Conservation (phyloP, 2,329 filamentous ascomycete species). For the Xenoacremonium recifei region DNA sequence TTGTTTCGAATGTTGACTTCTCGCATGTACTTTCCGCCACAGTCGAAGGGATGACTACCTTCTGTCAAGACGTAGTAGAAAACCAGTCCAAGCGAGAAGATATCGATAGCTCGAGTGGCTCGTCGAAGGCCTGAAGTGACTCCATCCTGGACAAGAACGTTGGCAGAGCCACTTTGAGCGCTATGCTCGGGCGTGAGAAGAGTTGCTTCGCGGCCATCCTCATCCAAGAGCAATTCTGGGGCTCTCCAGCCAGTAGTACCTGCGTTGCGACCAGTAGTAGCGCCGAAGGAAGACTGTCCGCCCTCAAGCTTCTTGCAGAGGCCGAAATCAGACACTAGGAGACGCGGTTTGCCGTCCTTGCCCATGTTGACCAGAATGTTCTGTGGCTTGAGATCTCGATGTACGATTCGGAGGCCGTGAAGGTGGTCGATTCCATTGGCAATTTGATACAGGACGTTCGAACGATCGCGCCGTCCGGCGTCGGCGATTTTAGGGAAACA, state of each 20-base stretch:
- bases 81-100: slow-evolving; percentile 95
- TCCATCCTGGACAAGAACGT: slow-evolving; percentile 56
- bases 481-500: slow-evolving; percentile 67
- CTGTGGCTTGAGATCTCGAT: slow-evolving; percentile 95
- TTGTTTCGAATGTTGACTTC: slow-evolving; percentile 97
- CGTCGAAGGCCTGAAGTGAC: slow-evolving; percentile 64
- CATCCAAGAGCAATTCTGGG: slow-evolving; percentile 84
- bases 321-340: slow-evolving; percentile 96
- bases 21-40: slow-evolving; percentile 89
- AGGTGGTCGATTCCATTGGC: slow-evolving; percentile 85
- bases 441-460: slow-evolving; percentile 82
- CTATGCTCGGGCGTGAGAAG: slow-evolving; percentile 50
- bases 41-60: slow-evolving; percentile 89
- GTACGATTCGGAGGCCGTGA: slow-evolving; percentile 89
- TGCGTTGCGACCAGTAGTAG: slow-evolving; percentile 88
- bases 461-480: slow-evolving; percentile 72
- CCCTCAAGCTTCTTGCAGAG: slow-evolving; percentile 96
- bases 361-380: slow-evolving; percentile 86
- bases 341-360: slow-evolving; percentile 68
- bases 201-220: slow-evolving; percentile 57
- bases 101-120: slow-evolving; percentile 93
- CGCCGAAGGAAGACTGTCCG: slow-evolving; percentile 90
- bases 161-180: slow-evolving; percentile 60
- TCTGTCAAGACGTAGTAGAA: slow-evolving; percentile 98
- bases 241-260: slow-evolving; percentile 97